A percentile compares a stretch with the other conserved stretches of the same genome.
Conservation (phyloP, 352 stramenopile species). For the Stephanocyclus meneghinianus region DNA sequence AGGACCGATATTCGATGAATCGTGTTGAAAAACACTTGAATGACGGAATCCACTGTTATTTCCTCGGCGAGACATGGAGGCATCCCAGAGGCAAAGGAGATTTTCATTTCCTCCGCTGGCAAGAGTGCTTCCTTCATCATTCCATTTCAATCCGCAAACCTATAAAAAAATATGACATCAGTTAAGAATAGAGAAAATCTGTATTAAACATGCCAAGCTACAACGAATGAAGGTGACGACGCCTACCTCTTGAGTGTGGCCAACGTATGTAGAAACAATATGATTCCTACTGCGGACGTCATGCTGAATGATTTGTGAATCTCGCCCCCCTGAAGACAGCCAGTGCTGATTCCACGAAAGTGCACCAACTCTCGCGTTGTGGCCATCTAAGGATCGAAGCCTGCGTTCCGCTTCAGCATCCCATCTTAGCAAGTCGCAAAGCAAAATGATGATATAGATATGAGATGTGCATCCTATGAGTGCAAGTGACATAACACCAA, state of each 20-base stretch:
- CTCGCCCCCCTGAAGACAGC: conserved; percentile 91
- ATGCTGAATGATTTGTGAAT: conserved; percentile 94
- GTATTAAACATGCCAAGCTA: not conserved
- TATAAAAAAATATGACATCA: not conserved
- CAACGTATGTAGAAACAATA: conserved; percentile 88
- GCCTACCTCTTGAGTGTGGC: conserved; percentile 94
- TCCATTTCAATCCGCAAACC: conserved; percentile 93
- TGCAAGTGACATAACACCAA: not conserved
- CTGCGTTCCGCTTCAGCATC: conserved; percentile 90
- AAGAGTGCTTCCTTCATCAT: conserved; percentile 91
- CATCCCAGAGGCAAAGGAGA: conserved; percentile 93
- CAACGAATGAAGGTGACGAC: not conserved
- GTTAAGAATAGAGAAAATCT: not conserved
- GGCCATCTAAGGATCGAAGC: conserved; percentile 90
- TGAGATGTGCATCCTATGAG: not conserved
- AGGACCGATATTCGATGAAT: conserved; percentile 60
- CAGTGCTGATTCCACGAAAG: conserved; percentile 93
- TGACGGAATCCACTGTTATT: conserved; percentile 22
- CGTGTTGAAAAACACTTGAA: conserved; percentile 6
- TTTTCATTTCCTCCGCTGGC: conserved; percentile 98
- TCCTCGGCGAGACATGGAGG: conserved; percentile 43
- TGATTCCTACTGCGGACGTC: conserved; percentile 88
- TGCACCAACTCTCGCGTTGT: conserved; percentile 90
- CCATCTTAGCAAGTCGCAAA: conserved; percentile 55
- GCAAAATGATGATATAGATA: conserved; percentile 53